A percentile compares a stretch with the other conserved stretches of the same genome.
phyloP scores from a whole-genome alignment of 768 basidiomycete species.

The Phlegmacium glaucopus region DNA sequence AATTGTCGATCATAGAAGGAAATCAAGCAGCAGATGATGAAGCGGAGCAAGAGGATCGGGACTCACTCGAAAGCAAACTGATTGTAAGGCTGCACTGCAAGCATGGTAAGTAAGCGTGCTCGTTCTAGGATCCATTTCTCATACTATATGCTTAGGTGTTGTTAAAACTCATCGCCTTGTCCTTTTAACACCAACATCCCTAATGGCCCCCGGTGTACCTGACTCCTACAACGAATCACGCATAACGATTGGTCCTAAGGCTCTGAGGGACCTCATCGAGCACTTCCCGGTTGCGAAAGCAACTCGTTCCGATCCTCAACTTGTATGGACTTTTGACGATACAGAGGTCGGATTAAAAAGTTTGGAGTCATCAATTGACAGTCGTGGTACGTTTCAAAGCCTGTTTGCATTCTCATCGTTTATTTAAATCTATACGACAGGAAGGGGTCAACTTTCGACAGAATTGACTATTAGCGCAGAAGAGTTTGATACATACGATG shows the following conservation, averaged over 20 bases:
- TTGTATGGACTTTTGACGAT: constrained; percentile 77
- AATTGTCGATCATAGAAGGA: constrained; percentile 64
- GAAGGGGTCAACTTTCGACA: constrained; percentile 65
- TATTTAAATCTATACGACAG: constrained; percentile 19
- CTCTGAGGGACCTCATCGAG: constrained; percentile 74
- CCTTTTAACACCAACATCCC: constrained; percentile 52
- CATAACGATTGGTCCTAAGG: constrained; percentile 68
- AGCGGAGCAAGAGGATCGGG: constrained; percentile 42
- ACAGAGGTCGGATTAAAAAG: constrained; percentile 68
- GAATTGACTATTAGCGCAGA: constrained; percentile 74
- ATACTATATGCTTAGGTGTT: constrained; percentile 47
- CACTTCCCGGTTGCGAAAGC: constrained; percentile 71
- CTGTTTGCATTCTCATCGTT: not conserved
- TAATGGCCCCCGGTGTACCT: constrained; percentile 66
- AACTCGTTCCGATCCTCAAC: constrained; percentile 67
- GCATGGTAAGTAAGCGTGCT: constrained; percentile 63
- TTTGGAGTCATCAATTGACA: constrained; percentile 60
- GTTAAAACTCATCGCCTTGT: constrained; percentile 78
- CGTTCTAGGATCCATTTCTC: not conserved
- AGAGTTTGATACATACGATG: constrained; percentile 78
- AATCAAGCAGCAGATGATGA: constrained; percentile 19
- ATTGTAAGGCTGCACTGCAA: constrained; percentile 77
- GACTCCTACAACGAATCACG: constrained; percentile 57
- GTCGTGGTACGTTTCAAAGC: constrained; percentile 45
- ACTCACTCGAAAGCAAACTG: constrained; percentile 68